A percentile compares a stretch with the other conserved stretches of the same genome.
Evolutionary conservation across 768 basidiomycete species (phyloP).

Genomic region (Suillus tomentosus): DNA sequence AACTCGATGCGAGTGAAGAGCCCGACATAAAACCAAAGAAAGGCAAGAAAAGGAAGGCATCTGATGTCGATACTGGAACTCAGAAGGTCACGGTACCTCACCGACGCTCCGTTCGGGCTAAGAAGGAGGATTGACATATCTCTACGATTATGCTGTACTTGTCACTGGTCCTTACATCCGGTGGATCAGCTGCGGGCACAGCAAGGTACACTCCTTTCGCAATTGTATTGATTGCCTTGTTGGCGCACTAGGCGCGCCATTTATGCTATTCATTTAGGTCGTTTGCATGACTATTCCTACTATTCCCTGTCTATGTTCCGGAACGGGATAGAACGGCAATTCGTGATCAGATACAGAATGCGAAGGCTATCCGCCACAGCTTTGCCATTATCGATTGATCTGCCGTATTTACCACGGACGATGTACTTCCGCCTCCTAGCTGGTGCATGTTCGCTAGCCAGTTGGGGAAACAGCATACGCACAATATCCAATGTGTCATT

Average conservation of each 20-base stretch:
- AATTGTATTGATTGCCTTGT: neutral
- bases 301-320: neutral
- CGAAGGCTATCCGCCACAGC: neutral
- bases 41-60: conserved; percentile 29
- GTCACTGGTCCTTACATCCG: neutral
- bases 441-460: too few relatives aligned
- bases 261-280: neutral
- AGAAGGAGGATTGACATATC: conserved; percentile 4
- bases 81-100: conserved; percentile 16
- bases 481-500: neutral
- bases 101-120: conserved; percentile 26
- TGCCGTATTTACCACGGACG: neutral
- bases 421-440: neutral
- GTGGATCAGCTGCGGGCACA: neutral
- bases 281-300: neutral
- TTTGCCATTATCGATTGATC: neutral
- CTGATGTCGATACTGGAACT: conserved; percentile 7
- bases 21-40: conserved; percentile 8
- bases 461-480: neutral
- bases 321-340: neutral
- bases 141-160: neutral
- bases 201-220: neutral
- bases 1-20: conserved; percentile 12
- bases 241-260: neutral
- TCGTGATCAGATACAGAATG: neutral